phyloP scores from a whole-genome alignment of 768 basidiomycete species.

The Suillus subluteus region DNA sequence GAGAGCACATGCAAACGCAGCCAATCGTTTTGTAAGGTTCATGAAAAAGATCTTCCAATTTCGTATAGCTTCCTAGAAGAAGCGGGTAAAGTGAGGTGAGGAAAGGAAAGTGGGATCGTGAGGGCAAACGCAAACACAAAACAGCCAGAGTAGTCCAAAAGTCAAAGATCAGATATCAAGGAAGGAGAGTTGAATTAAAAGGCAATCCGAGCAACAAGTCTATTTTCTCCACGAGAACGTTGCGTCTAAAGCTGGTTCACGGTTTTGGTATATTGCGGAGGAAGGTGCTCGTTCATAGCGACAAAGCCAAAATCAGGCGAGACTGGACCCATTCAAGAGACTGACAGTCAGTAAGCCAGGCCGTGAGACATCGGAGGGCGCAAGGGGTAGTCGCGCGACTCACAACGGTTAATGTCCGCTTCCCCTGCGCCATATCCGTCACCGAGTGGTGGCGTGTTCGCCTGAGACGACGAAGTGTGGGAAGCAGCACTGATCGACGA shows the following conservation, averaged over 20 bases:
- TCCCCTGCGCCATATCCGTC: slow-evolving; percentile 68
- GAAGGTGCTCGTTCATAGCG: slow-evolving; percentile 77
- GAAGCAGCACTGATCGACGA: slow-evolving; percentile 79
- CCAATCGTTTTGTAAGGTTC: slow-evolving; percentile 35
- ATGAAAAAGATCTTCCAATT: slow-evolving; percentile 40
- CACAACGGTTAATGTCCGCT: slow-evolving; percentile 83
- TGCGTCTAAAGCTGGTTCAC: slow-evolving; percentile 51
- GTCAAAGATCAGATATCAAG: slow-evolving; percentile 28
- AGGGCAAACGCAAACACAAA: slow-evolving; percentile 30
- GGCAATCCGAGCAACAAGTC: slow-evolving; percentile 32
- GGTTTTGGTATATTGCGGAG: slow-evolving; percentile 63
- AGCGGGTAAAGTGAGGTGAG: slow-evolving; percentile 24
- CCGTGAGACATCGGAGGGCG: slow-evolving; percentile 34
- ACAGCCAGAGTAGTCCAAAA: slow-evolving; percentile 30
- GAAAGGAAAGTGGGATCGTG: slow-evolving; percentile 39
- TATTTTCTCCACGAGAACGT: slow-evolving; percentile 29
- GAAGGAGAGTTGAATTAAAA: slow-evolving; percentile 30
- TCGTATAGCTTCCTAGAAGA: slow-evolving; percentile 36
- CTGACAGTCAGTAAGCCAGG: slow-evolving; percentile 51
- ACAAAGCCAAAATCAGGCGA: slow-evolving; percentile 88
- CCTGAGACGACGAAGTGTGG: slow-evolving; percentile 78
- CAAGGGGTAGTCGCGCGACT: slow-evolving; percentile 43
- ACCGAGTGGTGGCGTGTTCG: slow-evolving; percentile 75
- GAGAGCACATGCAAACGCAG: slow-evolving; percentile 40
- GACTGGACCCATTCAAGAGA: slow-evolving; percentile 53